These are phyloP conservation scores for Boletus subparvulus DNA, from an alignment of 768 basidiomycete species.

Conservation along the genomic window DNA sequence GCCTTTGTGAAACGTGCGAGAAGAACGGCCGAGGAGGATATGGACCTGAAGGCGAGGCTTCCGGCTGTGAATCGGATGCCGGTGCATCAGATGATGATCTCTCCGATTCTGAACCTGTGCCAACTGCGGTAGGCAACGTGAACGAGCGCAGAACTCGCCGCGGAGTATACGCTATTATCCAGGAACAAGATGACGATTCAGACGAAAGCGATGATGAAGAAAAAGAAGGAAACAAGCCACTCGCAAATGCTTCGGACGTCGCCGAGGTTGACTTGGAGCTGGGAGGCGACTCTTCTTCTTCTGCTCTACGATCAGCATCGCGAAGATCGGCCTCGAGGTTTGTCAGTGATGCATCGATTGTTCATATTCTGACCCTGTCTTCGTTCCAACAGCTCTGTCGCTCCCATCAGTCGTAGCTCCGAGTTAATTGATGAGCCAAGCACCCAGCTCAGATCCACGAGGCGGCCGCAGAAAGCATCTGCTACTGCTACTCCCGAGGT, in stretches of 20 bases:
- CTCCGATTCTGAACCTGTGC: conserved; percentile 44
- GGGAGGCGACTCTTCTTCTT: conserved; percentile 24
- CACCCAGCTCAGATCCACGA: conserved; percentile 53
- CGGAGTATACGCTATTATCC: conserved; percentile 74
- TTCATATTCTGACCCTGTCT: conserved; percentile 13
- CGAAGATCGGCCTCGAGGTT: conserved; percentile 29
- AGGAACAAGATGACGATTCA: conserved; percentile 56
- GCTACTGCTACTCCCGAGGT: conserved; percentile 45
- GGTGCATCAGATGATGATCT: conserved; percentile 34
- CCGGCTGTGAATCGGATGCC: conserved; percentile 49
- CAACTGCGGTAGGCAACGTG: conserved; percentile 55
- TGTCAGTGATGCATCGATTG: conserved; percentile 8
- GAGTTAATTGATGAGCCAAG: conserved; percentile 21
- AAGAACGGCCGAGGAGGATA: conserved; percentile 74
- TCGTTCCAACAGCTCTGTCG: conserved; percentile 19
- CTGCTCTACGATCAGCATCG: conserved; percentile 22
- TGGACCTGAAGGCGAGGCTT: conserved; percentile 48
- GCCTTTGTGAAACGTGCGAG: conserved; percentile 87
- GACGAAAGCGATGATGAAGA: conserved; percentile 61
- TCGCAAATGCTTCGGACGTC: conserved; percentile 47
- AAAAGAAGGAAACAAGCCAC: conserved; percentile 46
- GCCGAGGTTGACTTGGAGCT: conserved; percentile 57
- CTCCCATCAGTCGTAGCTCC: conserved; percentile 31
- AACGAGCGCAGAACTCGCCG: conserved; percentile 80
- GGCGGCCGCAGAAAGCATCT: conserved; percentile 52